Percentiles rank a stretch among this genome's conserved stretches.
These are phyloP conservation scores for Osmanthus fragrans DNA, from an alignment of 257 asterid genomes.

Conservation along the genomic window DNA sequence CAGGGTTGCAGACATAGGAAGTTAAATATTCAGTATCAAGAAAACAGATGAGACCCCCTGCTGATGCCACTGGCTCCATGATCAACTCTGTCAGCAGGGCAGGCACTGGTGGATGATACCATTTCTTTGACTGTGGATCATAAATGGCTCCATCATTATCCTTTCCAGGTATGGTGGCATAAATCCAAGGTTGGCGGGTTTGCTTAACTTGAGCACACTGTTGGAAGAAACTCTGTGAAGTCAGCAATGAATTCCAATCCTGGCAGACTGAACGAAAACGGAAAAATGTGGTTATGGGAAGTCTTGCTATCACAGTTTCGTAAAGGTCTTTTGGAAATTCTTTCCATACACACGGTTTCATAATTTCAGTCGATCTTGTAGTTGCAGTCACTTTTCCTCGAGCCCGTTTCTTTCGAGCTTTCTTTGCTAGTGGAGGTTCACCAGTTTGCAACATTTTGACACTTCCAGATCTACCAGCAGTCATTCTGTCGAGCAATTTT, in stretches of 20 bases:
- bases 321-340: conserved; percentile 91
- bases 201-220: conserved; percentile 63
- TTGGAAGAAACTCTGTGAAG: conserved; percentile 73
- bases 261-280: conserved; percentile 73
- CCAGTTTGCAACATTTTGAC: conserved; percentile 81
- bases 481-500: conserved; percentile 62
- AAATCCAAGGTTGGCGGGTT: conserved; percentile 76
- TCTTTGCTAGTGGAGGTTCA: conserved; percentile 75
- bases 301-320: conserved; percentile 82
- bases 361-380: conserved; percentile 38
- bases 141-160: conserved; percentile 81
- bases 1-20: conserved; percentile 81
- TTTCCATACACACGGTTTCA: conserved; percentile 80
- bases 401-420: conserved; percentile 59
- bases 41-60: conserved; percentile 93
- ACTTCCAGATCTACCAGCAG: conserved; percentile 72
- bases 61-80: conserved; percentile 87
- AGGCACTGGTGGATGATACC: conserved; percentile 90
- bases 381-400: conserved; percentile 47
- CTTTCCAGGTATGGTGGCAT: conserved; percentile 75
- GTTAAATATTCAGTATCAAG: conserved; percentile 69
- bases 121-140: conserved; percentile 65
- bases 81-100: conserved; percentile 66
- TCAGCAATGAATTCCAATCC: conserved; percentile 78
- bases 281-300: conserved; percentile 76